Base-by-base conservation (phyloP, 805 yeast species). In the Yamadazyma phyllophila region DNA sequence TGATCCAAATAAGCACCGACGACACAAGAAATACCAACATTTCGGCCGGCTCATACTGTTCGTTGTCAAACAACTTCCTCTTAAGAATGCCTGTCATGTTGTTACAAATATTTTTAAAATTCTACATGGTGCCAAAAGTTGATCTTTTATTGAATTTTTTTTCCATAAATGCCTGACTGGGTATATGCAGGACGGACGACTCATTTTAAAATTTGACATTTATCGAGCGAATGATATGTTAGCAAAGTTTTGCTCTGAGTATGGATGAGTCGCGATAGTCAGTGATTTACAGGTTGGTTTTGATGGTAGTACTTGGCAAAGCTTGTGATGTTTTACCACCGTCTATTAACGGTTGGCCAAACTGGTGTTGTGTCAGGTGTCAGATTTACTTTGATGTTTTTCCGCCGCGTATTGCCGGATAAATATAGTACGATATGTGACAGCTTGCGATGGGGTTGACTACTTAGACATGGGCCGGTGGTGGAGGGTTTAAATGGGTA, bases 1-100 rank as follows among this genome's bases (percentile, higher is more conserved):
- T 92, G 56, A 91, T 73, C 69, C 92, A 79, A 43, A 91, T 96
- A 58, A 88, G 61, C 17, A 87, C 80, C 1, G 87, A 73, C 30
- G 86, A 85, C 7, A 81, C 57, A 12, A 84, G 67, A 52, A 85
- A 74, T 53, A 83, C 38, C 20, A 68, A 55, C 30, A 68, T 58
- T 12, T 38, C 41, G 37, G 62, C 52, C 20, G 62, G 57, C 45
- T 67, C 56, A 48, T 66, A 63, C 20, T 62, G 56, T 11, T 56
- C 57, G 48, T 69, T 67, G 51, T 69, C 67, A 51, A 70, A 71
- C 14, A 67, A 51, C 35, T 60, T 50, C 53, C 73, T 60, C 34
- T 65, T 43, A 15, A n/a, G n/a, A 16, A 44, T n/a, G 13, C 31
- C 46, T 4, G 12, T 7, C 43, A 40, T 40, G 10, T n/a, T 20